Evolutionary conservation across 352 stramenopile species (phyloP), one percentile per base, ranked within the genome.

Genomic region (Pythium folliculosum): DNA sequence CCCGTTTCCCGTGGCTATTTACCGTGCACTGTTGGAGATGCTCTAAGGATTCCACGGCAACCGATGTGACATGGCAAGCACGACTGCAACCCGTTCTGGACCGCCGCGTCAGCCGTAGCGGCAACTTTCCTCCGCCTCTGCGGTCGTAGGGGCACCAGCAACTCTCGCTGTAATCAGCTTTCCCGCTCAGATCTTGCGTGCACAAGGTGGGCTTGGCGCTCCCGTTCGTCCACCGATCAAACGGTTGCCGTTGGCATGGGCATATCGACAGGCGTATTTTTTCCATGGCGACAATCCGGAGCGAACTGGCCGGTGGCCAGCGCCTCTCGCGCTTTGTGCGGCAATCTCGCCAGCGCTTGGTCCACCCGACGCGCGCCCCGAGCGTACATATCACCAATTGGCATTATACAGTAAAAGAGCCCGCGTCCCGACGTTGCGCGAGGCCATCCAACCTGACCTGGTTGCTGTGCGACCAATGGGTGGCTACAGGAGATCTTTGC

Each of bases 201-300:
- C 40, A 40, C 35, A 40, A 5, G 3, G 35, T 47, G 40, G 40
- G 1, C 40, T 21, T 37, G 23, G 5, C 21, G 17, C 9, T 44
- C 44, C 32, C 43, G 10, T 49, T 35, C 10, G 56, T 53, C 56
- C 56, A 63, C 56, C 27, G 25, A 55, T 55, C 44, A 43, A 47
- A 22, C 44, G 44, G 45, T 53, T 63, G 30, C 57, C 30, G 5
- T n/a, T 30, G 22, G 30, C 17, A 13, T 16, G 45, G 17, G 30
- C 25, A 6, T 16, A 30, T 38, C 37, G 23, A 47, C 10, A 35
- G 9, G 4, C 7, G 3, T 47, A 62, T 70, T 70, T 49, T 47
- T 70, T 70, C 64, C 64, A 70, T 65, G 56, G 64, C 64, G 56
- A 61, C 64, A 70, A 65, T 70, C 57, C 56, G 65, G 63, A 60